Percentiles rank a stretch among this genome's conserved stretches.
These are phyloP conservation scores for Cucurbita ficifolia DNA, from an alignment of 306 rosid genomes.

Conservation along the genomic window DNA sequence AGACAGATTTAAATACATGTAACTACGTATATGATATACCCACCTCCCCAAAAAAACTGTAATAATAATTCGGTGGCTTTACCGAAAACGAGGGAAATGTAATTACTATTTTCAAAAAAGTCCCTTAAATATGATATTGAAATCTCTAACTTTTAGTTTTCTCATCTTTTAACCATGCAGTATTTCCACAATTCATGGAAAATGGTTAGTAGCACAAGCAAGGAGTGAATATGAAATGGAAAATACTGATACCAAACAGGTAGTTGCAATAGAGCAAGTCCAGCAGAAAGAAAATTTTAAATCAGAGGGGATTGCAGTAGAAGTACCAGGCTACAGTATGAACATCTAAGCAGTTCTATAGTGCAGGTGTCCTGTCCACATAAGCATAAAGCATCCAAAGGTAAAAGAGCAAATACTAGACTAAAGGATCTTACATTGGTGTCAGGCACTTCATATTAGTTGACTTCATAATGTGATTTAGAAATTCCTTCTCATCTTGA, in stretches of 20 bases:
- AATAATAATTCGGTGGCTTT: too few species aligned
- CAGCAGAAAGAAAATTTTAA: neutral
- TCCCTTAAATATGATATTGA: neutral
- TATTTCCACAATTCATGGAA: neutral
- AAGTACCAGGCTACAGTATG: neutral
- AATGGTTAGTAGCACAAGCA: neutral
- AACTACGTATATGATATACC: neutral
- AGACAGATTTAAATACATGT: neutral
- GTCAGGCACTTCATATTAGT: constrained; percentile 92
- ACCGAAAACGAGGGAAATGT: neutral
- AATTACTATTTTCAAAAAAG: neutral
- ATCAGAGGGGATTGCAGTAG: neutral
- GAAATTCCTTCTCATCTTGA: constrained; percentile 76
- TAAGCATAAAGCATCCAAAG: neutral
- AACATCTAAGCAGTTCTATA: neutral
- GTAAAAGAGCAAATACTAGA: neutral
- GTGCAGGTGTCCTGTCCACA: neutral
- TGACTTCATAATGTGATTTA: constrained; percentile 68
- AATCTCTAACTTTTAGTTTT: neutral
- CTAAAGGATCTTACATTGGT: constrained; percentile 48
- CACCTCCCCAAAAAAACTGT: neutral
- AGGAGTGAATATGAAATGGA: neutral
- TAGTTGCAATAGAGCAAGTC: neutral
- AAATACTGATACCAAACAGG: neutral
- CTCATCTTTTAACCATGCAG: neutral